phyloP scores from a whole-genome alignment of 805 yeast genomes.

The Pichia exigua region DNA sequence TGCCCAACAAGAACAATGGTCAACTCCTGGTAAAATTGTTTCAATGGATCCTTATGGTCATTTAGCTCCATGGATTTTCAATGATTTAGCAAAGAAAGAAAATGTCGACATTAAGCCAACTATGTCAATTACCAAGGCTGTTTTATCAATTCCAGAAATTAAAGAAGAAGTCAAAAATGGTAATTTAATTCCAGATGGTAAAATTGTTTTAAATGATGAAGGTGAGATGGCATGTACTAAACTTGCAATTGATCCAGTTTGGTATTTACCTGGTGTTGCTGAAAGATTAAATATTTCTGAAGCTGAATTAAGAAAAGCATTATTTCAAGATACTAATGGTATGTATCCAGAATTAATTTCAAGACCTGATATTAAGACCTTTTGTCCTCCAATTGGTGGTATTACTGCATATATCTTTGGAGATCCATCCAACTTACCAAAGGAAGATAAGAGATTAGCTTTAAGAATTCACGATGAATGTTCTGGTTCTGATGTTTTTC shows the following conservation, averaged over 20 bases:
- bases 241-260: slow-evolving; percentile 63
- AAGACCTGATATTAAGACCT: slow-evolving; percentile 58
- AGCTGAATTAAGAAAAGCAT: slow-evolving; percentile 45
- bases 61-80: slow-evolving; percentile 52
- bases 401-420: slow-evolving; percentile 61
- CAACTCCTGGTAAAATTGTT: slow-evolving; percentile 46
- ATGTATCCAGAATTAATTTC: slow-evolving; percentile 64
- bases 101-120: slow-evolving; percentile 56
- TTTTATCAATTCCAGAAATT: slow-evolving; percentile 52
- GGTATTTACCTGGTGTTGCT: slow-evolving; percentile 66
- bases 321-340: slow-evolving; percentile 64
- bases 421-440: slow-evolving; percentile 45
- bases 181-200: slow-evolving; percentile 49
- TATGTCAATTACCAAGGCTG: slow-evolving; percentile 60
- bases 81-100: slow-evolving; percentile 35
- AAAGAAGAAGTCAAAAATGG: slow-evolving; percentile 49
- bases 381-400: slow-evolving; percentile 66
- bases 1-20: slow-evolving; percentile 51
- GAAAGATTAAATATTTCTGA: slow-evolving; percentile 53
- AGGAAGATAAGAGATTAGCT: slow-evolving; percentile 44
- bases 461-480: slow-evolving; percentile 63
- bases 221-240: slow-evolving; percentile 60
- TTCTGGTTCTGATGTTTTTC: slow-evolving; percentile 63
- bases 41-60: slow-evolving; percentile 65
- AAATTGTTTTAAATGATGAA: slow-evolving; percentile 46